A percentile compares a stretch with the other conserved stretches of the same genome.
phyloP scores from a whole-genome alignment of 345 rosid genomes.

The Melastoma malabathricum region DNA sequence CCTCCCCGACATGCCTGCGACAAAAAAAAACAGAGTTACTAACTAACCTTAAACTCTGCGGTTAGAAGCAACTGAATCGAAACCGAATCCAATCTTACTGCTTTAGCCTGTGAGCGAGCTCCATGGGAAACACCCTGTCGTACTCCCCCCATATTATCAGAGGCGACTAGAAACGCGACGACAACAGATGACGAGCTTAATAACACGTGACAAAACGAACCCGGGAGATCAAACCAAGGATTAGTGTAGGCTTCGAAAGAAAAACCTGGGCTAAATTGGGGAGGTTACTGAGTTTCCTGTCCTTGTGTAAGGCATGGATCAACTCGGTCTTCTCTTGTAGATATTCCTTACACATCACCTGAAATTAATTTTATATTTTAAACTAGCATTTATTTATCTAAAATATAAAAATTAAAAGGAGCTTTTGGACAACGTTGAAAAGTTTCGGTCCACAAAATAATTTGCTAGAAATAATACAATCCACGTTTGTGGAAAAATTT shows the following conservation, averaged over 20 bases:
- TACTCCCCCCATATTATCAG: conserved; percentile 14
- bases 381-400: background rate
- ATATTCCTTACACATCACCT: conserved; percentile 8
- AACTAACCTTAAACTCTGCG: background rate
- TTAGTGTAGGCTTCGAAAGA: background rate
- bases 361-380: background rate
- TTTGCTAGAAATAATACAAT: too few species aligned
- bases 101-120: conserved; percentile 10
- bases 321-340: conserved; percentile 9
- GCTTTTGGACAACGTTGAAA: background rate
- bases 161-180: conserved; percentile 2
- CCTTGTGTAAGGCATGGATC: conserved; percentile 10
- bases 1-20: conserved; percentile 8
- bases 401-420: too few species aligned
- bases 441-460: background rate
- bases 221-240: background rate
- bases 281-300: conserved; percentile 9
- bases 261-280: conserved; percentile 13
- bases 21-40: background rate
- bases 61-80: background rate
- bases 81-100: background rate
- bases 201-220: too few species aligned
- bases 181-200: background rate
- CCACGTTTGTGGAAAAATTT: too few species aligned
- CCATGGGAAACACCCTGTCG: conserved; percentile 10